Evolutionary conservation across 176 grass and related monocot genomes (phyloP).

Genomic region (Chloris gayana): DNA sequence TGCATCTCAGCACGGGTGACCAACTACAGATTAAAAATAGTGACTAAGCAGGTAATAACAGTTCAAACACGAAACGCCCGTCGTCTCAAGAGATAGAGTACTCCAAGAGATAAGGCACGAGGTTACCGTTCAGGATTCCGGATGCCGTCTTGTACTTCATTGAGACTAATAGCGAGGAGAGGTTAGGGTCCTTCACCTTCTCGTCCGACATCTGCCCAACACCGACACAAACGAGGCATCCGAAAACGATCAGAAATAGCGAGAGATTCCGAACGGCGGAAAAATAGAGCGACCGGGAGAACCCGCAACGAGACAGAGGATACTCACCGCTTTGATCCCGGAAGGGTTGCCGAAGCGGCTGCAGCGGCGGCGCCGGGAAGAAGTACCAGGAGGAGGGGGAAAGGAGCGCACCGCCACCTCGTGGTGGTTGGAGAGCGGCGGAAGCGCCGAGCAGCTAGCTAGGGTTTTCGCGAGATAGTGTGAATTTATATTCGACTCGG

Average conservation of each 20-base stretch:
- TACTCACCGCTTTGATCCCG: constrained; percentile 34
- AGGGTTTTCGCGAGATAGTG: no score
- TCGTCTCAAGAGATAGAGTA: no score
- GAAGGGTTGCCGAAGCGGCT: neutral
- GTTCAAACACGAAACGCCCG: no score
- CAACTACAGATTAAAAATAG: no score
- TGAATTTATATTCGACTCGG: no score
- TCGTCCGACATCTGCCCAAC: constrained; percentile 72
- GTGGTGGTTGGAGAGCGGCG: no score
- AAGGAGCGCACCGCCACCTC: no score
- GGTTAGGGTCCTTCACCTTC: constrained; percentile 98
- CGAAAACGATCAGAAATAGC: constrained; percentile 1
- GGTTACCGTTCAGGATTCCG: constrained; percentile 89
- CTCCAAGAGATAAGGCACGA: neutral
- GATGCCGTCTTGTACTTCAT: constrained; percentile 94
- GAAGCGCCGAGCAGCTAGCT: no score
- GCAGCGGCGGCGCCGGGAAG: neutral
- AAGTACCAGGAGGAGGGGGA: no score
- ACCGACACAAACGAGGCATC: neutral
- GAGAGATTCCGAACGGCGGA: neutral
- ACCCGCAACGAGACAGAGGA: neutral
- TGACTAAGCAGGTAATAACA: no score
- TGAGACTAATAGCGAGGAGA: no score
- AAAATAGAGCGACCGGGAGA: neutral
- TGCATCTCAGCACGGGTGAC: no score